phyloP scores from a whole-genome alignment of 805 yeast genomes.

The Lipomyces oligophaga region DNA sequence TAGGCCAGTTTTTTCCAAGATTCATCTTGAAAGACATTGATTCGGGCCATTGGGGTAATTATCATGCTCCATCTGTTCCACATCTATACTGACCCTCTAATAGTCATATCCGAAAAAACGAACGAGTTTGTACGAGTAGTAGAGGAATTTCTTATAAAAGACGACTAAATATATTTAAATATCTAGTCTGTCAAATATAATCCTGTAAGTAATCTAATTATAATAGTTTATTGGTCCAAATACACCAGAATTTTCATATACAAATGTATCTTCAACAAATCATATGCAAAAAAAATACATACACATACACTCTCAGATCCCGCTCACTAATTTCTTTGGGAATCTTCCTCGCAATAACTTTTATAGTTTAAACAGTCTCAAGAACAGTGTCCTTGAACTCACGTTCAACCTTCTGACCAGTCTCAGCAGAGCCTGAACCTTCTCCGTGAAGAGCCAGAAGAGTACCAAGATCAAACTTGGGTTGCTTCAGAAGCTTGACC shows the following conservation, averaged over 20 bases:
- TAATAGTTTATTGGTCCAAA: constrained; percentile 13
- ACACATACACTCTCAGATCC: too few relatives aligned
- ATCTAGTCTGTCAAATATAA: constrained; percentile 26
- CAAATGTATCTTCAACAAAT: constrained; percentile 12
- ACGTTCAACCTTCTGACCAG: constrained; percentile 91
- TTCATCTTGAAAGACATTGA: constrained; percentile 72
- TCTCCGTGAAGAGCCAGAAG: constrained; percentile 97
- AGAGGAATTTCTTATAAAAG: constrained; percentile 50
- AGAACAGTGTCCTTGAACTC: constrained; percentile 99
- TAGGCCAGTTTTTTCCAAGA: constrained; percentile 73
- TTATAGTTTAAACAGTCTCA: constrained; percentile 75
- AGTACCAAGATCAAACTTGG: constrained; percentile 97
- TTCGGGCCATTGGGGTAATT: constrained; percentile 76
- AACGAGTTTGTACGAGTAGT: constrained; percentile 62
- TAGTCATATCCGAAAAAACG: constrained; percentile 76
- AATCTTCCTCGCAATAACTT: neutral
- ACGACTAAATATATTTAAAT: constrained; percentile 26
- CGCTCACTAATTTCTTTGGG: constrained; percentile 5
- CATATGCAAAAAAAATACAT: constrained; percentile 7
- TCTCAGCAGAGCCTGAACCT: constrained; percentile 81
- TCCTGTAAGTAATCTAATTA: neutral
- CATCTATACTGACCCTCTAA: constrained; percentile 25
- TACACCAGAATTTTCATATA: constrained; percentile 18
- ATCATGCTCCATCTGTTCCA: neutral
- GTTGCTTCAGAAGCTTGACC: constrained; percentile 97